A percentile compares a stretch with the other conserved stretches of the same genome.
Conservation (phyloP, 306 rosid species). For the Ormosia emarginata region DNA sequence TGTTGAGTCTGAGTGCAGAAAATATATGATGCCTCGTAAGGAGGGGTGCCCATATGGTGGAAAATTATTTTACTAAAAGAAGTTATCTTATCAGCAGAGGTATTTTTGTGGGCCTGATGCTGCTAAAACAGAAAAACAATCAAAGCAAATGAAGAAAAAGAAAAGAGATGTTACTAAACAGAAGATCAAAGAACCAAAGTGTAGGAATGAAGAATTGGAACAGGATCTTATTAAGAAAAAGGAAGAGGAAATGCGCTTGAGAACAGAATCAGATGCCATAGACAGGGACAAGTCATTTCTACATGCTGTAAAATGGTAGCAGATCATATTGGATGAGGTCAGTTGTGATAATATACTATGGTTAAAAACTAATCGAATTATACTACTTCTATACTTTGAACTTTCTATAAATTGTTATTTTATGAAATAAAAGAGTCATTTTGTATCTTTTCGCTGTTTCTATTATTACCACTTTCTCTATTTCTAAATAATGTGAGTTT, state of each 20-base stretch:
- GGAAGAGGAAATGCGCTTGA: background rate
- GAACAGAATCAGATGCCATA: background rate
- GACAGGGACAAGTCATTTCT: conserved; percentile 48
- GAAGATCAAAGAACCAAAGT: conserved; percentile 11
- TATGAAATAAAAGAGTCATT: background rate
- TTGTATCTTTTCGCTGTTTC: background rate
- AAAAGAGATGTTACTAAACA: conserved; percentile 17
- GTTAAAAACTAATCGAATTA: background rate
- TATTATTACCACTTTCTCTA: background rate
- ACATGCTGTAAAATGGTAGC: conserved; percentile 76
- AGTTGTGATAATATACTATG: conserved; percentile 14
- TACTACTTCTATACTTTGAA: background rate
- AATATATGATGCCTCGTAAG: conserved; percentile 78
- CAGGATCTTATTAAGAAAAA: background rate
- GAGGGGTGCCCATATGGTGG: conserved; percentile 60
- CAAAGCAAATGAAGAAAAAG: conserved; percentile 71
- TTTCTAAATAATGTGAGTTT: background rate
- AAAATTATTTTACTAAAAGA: conserved; percentile 27
- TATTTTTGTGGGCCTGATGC: conserved; percentile 77
- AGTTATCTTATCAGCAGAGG: conserved; percentile 44
- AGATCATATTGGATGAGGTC: conserved; percentile 92
- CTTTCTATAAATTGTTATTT: background rate
- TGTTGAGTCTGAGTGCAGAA: conserved; percentile 81
- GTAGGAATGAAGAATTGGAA: background rate
- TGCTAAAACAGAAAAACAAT: conserved; percentile 66